phyloP scores from a whole-genome alignment of 2,329 filamentous ascomycete species.

The Colletotrichum tropicale region DNA sequence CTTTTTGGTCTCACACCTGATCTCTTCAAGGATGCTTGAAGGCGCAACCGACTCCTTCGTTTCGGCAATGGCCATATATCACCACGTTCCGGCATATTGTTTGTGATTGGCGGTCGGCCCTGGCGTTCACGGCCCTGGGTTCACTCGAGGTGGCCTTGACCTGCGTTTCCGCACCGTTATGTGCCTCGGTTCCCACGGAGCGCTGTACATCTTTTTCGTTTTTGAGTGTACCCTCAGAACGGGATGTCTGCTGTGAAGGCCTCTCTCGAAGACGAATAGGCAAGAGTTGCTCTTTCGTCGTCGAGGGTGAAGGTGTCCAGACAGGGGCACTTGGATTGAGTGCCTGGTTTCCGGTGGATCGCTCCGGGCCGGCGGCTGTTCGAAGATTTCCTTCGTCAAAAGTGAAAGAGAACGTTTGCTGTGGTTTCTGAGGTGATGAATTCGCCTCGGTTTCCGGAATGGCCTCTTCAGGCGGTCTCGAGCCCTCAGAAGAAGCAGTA shows the following conservation, averaged over 20 bases:
- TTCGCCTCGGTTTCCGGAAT: neutral
- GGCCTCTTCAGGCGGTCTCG: accelerated
- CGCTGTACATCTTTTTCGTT: accelerated
- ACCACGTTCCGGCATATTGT: neutral
- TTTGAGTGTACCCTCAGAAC: neutral
- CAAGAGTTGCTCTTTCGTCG: neutral
- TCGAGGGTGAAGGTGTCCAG: neutral
- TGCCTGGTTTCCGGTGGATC: accelerated
- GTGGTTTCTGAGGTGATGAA: accelerated
- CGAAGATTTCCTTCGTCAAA: neutral
- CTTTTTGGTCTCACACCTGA: accelerated
- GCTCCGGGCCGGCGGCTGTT: accelerated
- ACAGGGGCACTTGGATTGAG: neutral
- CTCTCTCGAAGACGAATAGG: neutral
- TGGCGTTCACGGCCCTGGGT: neutral
- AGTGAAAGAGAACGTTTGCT: accelerated
- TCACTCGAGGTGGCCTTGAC: neutral
- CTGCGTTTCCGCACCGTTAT: accelerated
- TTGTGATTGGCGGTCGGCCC: neutral
- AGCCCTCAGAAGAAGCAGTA: accelerated
- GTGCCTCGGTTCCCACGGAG: accelerated
- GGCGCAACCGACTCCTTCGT: neutral
- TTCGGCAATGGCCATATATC: neutral
- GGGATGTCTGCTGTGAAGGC: accelerated
- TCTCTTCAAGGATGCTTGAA: neutral